Evolutionary conservation across 352 stramenopile genomes (phyloP), one percentile per base, ranked within the genome.

Genomic region (Phytophthora agathidicida): DNA sequence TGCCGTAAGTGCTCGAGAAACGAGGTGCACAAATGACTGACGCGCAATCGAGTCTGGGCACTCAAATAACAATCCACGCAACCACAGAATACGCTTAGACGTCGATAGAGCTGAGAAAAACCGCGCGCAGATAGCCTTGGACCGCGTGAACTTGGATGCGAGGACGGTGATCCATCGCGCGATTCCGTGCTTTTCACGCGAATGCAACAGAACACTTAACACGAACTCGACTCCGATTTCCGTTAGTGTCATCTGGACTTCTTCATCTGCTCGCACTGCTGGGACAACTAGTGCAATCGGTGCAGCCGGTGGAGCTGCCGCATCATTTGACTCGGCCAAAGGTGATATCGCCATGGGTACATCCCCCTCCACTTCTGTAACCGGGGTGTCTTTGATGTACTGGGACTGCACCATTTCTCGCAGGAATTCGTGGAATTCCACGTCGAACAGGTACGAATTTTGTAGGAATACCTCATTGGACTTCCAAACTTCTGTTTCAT

Each of bases 371-470:
- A 38, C 20, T 17, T 54, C 53, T 49, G 54, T 9, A 9, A 45
- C 32, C 14, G 46, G 31, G 16, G 35, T 41, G 24, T 91, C 78
- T 59, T 87, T 88, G 16, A 93, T 78, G 47, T 93, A 89, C 52
- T 91, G 85, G 2, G 82, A 88, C 32, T 91, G 82, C 20, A 96
- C 83, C 79, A 96, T 93, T 26, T 94, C 85, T 13, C 86, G 81
- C 20, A 99, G 62, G 62, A 99, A 99, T 32, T 88, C 77, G 65
- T 98, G 94, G 59, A 99, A 98, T 55, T 98, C 96, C 27, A 94
- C 60, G 57, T 98, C 94, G 22, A 99, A 93, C 39, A 99, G 74
- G 56, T 98, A 98, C 43, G 89, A 97, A 53, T 98, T 97, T 71
- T 96, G 96, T 41, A 96, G 70, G 61, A 98, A 98, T 10, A 88